phyloP scores from a whole-genome alignment of 257 asterid species.

The Solanum pinnatisectum region DNA sequence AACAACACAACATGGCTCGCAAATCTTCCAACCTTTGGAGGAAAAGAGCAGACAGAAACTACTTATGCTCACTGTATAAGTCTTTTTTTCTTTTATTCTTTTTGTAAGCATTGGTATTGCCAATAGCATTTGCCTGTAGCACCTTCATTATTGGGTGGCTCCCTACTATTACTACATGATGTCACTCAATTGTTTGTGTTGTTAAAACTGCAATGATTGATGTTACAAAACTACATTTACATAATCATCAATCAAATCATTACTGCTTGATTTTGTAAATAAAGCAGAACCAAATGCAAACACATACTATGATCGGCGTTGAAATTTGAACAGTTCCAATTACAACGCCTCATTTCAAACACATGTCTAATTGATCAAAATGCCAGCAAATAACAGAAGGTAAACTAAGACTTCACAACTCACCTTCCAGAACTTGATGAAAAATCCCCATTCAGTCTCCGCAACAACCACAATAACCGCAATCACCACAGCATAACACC shows the following conservation, averaged over 20 bases:
- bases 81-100: background rate
- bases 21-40: background rate
- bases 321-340: background rate
- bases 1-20: background rate
- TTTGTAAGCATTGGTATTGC: background rate
- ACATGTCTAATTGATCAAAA: background rate
- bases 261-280: background rate
- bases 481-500: conserved; percentile 79
- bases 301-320: background rate
- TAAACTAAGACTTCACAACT: background rate
- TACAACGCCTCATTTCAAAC: background rate
- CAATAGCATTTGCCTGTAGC: background rate
- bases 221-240: background rate
- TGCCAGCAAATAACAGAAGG: background rate
- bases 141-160: background rate
- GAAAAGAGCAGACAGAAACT: background rate
- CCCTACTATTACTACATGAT: background rate
- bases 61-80: background rate
- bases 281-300: background rate
- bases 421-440: conserved; percentile 71
- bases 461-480: conserved; percentile 71
- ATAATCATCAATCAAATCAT: background rate
- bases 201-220: background rate
- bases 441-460: conserved; percentile 85
- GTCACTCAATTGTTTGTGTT: background rate